These are phyloP conservation scores for Cadophora luteo-olivacea DNA, from an alignment of 2,329 filamentous ascomycete genomes.

Conservation along the genomic window DNA sequence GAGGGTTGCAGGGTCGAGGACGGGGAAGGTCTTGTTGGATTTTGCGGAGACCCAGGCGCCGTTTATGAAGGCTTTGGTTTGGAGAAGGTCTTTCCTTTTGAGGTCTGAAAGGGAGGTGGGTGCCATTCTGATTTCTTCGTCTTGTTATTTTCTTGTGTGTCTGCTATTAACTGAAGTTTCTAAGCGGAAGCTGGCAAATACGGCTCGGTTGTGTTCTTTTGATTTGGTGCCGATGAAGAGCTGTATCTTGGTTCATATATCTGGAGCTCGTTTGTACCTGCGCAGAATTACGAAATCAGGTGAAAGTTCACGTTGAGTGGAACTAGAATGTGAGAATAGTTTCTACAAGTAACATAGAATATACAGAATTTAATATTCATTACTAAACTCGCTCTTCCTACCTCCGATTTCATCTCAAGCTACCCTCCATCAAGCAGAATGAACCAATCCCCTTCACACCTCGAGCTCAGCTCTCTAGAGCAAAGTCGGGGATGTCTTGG, in stretches of 20 bases:
- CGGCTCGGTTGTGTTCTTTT: too few species aligned
- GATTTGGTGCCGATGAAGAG: too few species aligned
- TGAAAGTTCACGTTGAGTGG: too few species aligned
- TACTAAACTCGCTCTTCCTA: too few species aligned
- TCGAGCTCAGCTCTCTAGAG: too few species aligned
- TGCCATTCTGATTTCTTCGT: conserved; percentile 16
- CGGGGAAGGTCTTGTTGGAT: conserved; percentile 60
- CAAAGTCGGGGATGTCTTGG: neutral
- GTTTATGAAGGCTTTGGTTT: conserved; percentile 57
- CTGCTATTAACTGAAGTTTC: neutral
- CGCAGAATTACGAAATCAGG: too few species aligned
- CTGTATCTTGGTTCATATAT: too few species aligned
- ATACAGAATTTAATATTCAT: too few species aligned
- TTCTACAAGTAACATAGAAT: too few species aligned
- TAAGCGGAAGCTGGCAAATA: too few species aligned
- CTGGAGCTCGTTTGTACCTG: too few species aligned
- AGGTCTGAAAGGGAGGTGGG: conserved; percentile 27
- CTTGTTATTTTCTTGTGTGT: neutral
- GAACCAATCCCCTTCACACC: neutral
- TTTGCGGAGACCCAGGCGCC: conserved; percentile 59
- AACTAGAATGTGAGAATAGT: too few species aligned
- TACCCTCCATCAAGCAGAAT: neutral
- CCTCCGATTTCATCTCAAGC: neutral
- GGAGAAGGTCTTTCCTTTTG: conserved; percentile 48
- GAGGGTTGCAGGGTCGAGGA: conserved; percentile 55